phyloP scores from a whole-genome alignment of 768 basidiomycete genomes.

The Scleroderma citrinum region DNA sequence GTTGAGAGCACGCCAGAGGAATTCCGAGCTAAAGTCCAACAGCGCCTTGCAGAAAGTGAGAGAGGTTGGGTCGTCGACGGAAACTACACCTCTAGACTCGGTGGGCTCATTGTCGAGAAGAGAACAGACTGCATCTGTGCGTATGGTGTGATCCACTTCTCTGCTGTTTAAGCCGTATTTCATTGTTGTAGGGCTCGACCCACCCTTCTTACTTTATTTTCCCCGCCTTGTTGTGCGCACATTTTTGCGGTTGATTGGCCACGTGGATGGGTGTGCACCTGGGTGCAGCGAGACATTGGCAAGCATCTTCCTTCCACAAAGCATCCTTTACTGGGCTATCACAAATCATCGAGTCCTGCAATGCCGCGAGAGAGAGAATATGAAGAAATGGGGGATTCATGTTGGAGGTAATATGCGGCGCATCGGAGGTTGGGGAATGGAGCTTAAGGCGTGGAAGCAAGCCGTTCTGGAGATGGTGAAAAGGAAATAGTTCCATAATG shows the following conservation, averaged over 20 bases:
- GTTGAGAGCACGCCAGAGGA: constrained; percentile 21
- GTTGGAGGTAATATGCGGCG: constrained; percentile 37
- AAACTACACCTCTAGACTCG: constrained; percentile 26
- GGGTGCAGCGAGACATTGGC: constrained; percentile 38
- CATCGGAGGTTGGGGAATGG: constrained; percentile 45
- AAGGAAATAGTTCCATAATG: constrained; percentile 1
- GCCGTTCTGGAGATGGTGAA: constrained; percentile 5
- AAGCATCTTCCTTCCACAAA: constrained; percentile 38
- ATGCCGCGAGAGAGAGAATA: constrained; percentile 17
- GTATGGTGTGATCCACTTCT: constrained; percentile 6
- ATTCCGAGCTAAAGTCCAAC: constrained; percentile 7
- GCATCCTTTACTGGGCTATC: constrained; percentile 48
- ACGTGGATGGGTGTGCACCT: constrained; percentile 34
- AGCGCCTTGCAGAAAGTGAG: constrained; percentile 25
- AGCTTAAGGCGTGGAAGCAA: constrained; percentile 33
- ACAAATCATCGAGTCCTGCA: constrained; percentile 33
- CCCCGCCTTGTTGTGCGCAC: constrained; percentile 51
- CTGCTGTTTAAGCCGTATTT: background rate
- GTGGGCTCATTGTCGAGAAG: constrained; percentile 27
- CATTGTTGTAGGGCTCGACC: constrained; percentile 48
- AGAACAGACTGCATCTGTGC: constrained; percentile 46
- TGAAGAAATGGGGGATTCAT: constrained; percentile 29
- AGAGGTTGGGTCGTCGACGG: constrained; percentile 50
- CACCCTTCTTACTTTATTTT: constrained; percentile 53
- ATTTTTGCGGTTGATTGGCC: constrained; percentile 33